These are phyloP conservation scores for Boletus subluridellus DNA, from an alignment of 1,284 basidiomycete genomes.

Conservation along the genomic window DNA sequence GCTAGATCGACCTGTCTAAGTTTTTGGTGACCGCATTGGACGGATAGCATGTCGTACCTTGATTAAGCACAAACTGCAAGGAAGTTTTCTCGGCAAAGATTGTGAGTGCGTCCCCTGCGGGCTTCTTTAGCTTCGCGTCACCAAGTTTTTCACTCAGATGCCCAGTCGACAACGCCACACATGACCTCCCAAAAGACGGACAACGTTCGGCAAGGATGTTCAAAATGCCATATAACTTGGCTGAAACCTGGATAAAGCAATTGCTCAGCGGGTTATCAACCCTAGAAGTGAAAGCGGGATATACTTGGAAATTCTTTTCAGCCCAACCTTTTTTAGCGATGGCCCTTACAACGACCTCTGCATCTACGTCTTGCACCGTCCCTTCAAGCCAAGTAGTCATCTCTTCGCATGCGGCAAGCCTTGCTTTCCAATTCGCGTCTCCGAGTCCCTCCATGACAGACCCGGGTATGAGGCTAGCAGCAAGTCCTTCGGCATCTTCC, in stretches of 20 bases:
- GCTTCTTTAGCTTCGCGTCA: conserved; percentile 95
- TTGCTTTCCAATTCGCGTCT: conserved; percentile 91
- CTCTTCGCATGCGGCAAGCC: conserved; percentile 84
- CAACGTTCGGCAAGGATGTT: conserved; percentile 72
- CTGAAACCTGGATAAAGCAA: conserved; percentile 63
- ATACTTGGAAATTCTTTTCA: conserved; percentile 97
- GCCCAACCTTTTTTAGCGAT: conserved; percentile 93
- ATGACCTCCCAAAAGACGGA: conserved; percentile 83
- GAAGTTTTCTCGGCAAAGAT: conserved; percentile 91
- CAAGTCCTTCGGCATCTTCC: conserved; percentile 88
- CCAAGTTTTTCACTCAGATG: conserved; percentile 94
- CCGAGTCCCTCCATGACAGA: conserved; percentile 71
- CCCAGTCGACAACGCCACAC: conserved; percentile 78
- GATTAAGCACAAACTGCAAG: conserved; percentile 89
- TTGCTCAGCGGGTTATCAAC: conserved; percentile 10
- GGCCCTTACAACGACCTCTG: conserved; percentile 88
- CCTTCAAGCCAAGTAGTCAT: conserved; percentile 82
- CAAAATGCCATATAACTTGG: conserved; percentile 81
- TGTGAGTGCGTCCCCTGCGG: conserved; percentile 85
- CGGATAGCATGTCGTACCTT: conserved; percentile 55
- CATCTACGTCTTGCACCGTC: conserved; percentile 68
- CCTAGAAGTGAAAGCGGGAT: conserved; percentile 20
- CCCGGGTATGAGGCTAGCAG: conserved; percentile 71
- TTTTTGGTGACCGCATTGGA: conserved; percentile 8
- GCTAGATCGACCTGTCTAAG: conserved; percentile 45